Conservation (phyloP, 441 rosid genomes). For the Croton setiger region DNA sequence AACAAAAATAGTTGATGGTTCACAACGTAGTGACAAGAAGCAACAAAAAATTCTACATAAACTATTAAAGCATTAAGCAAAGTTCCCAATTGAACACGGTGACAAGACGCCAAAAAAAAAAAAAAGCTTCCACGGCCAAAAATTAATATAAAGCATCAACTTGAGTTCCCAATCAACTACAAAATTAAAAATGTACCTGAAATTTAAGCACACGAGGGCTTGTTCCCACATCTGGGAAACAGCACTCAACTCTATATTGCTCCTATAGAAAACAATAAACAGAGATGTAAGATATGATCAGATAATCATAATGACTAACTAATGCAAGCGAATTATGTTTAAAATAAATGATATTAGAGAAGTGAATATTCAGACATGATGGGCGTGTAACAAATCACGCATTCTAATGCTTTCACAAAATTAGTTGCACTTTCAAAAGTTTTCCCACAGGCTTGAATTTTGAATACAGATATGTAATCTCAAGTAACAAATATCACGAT, state of each 20-base stretch:
- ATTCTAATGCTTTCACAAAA: not conserved
- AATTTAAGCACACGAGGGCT: constrained; percentile 61
- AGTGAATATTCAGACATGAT: not conserved
- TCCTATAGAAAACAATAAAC: constrained; percentile 47
- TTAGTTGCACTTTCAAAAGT: not conserved
- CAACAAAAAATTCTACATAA: no score
- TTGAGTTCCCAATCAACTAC: not conserved
- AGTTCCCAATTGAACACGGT: no score
- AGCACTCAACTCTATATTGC: constrained; percentile 57
- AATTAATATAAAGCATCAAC: not conserved
- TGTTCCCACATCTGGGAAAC: constrained; percentile 46
- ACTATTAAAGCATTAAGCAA: no score
- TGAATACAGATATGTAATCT: not conserved
- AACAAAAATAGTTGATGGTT: not conserved
- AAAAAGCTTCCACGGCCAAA: not conserved
- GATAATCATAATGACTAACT: not conserved
- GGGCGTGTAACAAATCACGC: not conserved
- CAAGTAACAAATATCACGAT: not conserved
- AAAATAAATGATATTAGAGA: not conserved
- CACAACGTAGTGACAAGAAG: no score
- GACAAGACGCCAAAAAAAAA: not conserved
- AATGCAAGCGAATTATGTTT: not conserved
- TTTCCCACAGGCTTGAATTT: not conserved
- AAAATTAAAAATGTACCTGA: constrained; percentile 50
- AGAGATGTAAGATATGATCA: constrained; percentile 5